Base-by-base conservation (phyloP, 1,284 basidiomycete species). In the Puccinia brachypodii region DNA sequence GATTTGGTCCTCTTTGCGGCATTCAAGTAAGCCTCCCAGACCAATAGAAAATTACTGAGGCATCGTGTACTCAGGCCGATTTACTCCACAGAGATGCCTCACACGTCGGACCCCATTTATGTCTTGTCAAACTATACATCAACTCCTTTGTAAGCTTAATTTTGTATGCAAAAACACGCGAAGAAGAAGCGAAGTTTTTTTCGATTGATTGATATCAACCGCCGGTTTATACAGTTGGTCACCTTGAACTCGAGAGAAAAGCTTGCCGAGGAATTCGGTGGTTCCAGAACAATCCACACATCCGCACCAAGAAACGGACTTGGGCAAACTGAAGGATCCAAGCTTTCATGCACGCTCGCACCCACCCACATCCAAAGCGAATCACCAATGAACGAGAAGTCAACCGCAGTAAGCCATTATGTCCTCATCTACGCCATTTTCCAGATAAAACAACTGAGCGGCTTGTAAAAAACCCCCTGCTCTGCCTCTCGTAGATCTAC, bases 101-200 rank as follows among this genome's bases (percentile, higher is more conserved):
- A 31, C 83, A 83, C 50, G 78, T 83, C 13, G 68, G 69, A 14
- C 62, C 77, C 28, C 83, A 83, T 82, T 62, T 83, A 9, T 83
- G 82, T 60, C 60, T 83, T 8, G 62, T 82, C 31, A 83, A 83
- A 58, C 78, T 83, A 4, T 84, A 84, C 75, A 77, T 83, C 50
- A 84, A 83, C 74, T 84, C 83, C 8, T 81, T 83, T n/a, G 82
- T 84, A 8, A 81, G 82, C 40, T 62, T 16, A 72, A 31, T 28
- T 56, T 69, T 38, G 2, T 9, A 58, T 16, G 19, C 8, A 13
- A 8, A 13, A 31, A 47, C 25, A n/a, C 11, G 22, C 31, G 25
- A 16, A n/a, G 3, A 2, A 44, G 31, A 71, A n/a, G n/a, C n/a
- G n/a, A n/a, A n/a, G n/a, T n/a, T n/a, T n/a, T n/a, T n/a, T n/a